Evolutionary conservation across 257 asterid species (phyloP).

Genomic region (Solanum bulbocastanum): DNA sequence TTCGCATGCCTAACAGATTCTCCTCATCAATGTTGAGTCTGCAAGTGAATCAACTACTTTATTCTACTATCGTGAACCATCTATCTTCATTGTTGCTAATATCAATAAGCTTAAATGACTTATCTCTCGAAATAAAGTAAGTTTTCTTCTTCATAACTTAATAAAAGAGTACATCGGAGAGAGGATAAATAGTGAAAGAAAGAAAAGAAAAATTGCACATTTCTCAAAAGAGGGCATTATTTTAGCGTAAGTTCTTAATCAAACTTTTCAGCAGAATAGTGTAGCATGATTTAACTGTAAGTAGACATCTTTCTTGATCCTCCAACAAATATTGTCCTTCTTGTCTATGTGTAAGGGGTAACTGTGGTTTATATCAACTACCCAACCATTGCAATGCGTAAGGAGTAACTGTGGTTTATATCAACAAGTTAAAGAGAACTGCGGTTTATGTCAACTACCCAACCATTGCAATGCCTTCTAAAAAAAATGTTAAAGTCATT

Average conservation of each 20-base stretch:
- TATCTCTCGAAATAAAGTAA: neutral
- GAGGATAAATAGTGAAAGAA: neutral
- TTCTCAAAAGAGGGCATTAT: neutral
- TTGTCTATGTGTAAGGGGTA: neutral
- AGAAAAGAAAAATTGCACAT: neutral
- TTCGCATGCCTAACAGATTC: neutral
- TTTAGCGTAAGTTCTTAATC: neutral
- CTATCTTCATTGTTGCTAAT: neutral
- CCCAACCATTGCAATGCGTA: neutral
- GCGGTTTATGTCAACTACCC: too few relatives aligned
- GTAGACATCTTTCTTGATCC: neutral
- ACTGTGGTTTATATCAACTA: neutral
- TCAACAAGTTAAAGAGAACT: too few relatives aligned
- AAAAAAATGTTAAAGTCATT: neutral
- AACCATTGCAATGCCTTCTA: neutral
- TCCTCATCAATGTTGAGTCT: neutral
- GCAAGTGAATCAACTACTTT: too few relatives aligned
- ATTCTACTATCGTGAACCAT: neutral
- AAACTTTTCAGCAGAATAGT: neutral
- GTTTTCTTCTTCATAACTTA: neutral
- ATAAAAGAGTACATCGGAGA: neutral
- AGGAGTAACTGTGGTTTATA: neutral
- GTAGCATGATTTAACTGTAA: neutral
- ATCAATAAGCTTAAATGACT: neutral
- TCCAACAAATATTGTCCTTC: neutral